Percentiles rank a stretch among this genome's conserved stretches.
These are phyloP conservation scores for Liriodendron chinense DNA, from an alignment of 164 flowering plant genomes.

Conservation along the genomic window DNA sequence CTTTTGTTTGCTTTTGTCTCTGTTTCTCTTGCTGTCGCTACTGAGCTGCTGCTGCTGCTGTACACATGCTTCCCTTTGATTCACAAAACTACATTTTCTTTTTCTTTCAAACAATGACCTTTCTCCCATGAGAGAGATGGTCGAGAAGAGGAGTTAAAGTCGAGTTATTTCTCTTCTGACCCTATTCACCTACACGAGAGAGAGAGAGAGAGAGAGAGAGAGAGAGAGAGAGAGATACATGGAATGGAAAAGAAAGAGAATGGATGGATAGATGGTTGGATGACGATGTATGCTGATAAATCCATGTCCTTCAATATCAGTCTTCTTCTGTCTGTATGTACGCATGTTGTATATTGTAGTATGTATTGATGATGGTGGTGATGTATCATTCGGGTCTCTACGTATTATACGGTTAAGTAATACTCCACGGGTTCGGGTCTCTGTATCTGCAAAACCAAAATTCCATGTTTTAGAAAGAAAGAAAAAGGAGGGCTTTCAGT, in stretches of 20 bases:
- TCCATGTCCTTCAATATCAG: slow-evolving; percentile 14
- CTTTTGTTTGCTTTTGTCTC: background rate
- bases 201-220: background rate
- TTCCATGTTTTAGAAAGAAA: background rate
- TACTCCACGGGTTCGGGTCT: background rate
- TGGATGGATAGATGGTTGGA: slow-evolving; percentile 4
- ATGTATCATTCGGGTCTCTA: slow-evolving; percentile 4
- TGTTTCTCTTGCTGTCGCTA: background rate
- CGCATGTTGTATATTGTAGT: slow-evolving; percentile 10
- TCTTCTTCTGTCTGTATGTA: slow-evolving; percentile 14
- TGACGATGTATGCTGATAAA: background rate
- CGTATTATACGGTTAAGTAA: slow-evolving; percentile 1
- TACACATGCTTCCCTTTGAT: background rate
- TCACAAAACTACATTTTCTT: slow-evolving; percentile 5
- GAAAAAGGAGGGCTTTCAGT: no score
- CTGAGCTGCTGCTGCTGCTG: slow-evolving; percentile 4
- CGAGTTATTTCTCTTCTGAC: background rate
- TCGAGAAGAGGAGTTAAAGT: background rate
- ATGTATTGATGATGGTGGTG: slow-evolving; percentile 9
- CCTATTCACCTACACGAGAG: background rate
- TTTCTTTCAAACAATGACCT: background rate
- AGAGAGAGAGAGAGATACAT: background rate
- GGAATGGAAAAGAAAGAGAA: background rate
- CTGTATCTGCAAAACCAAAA: slow-evolving; percentile 1
- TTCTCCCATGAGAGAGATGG: slow-evolving; percentile 1